Conservation (phyloP, 1,139 yeast genomes). For the Tardiomyces blankii region DNA sequence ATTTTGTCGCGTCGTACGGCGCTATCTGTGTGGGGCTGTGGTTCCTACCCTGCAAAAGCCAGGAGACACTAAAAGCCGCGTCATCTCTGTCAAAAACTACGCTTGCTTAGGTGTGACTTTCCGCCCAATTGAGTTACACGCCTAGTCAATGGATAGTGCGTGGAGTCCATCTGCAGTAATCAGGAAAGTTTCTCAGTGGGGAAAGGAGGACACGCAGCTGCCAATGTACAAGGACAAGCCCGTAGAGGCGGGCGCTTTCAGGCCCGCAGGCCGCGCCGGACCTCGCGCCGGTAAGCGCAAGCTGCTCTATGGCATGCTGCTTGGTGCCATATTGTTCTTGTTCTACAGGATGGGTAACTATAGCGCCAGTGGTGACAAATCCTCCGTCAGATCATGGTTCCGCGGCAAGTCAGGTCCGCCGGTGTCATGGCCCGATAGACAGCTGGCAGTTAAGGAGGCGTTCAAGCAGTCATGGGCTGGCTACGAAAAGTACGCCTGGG, state of each 20-base stretch:
- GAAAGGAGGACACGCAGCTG: conserved; percentile 5
- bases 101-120: too few species aligned
- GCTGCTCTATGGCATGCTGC: conserved; percentile 9
- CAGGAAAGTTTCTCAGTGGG: too few species aligned
- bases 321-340: conserved; percentile 11
- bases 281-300: conserved; percentile 7
- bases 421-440: conserved; percentile 19
- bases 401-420: neutral
- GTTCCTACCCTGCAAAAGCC: too few species aligned
- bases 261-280: conserved; percentile 1
- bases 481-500: conserved; percentile 75
- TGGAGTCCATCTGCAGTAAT: too few species aligned
- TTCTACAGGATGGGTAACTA: conserved; percentile 13
- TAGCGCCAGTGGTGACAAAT: neutral
- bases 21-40: too few species aligned
- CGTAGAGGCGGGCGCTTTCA: conserved; percentile 9
- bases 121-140: too few species aligned
- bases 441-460: conserved; percentile 46
- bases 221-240: conserved; percentile 29
- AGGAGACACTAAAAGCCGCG: too few species aligned
- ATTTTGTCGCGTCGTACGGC: too few species aligned
- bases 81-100: too few species aligned
- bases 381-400: neutral
- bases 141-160: too few species aligned
- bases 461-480: conserved; percentile 74